Evolutionary conservation across 139 green algal species (phyloP).

Genomic region (Tetratostichococcus sp.): DNA sequence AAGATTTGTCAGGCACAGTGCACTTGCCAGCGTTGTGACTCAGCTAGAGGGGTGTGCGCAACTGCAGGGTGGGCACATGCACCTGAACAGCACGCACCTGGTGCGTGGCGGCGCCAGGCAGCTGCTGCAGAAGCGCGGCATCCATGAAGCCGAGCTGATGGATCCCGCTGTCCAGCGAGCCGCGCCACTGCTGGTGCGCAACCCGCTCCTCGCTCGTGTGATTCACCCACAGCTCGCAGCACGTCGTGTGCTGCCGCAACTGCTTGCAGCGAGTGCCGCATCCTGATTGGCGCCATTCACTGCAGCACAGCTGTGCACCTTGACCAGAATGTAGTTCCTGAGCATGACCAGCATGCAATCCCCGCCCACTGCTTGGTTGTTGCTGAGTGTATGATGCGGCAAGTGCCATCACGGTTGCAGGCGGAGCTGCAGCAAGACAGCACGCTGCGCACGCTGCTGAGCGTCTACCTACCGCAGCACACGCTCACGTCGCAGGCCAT

Average conservation of each 20-base stretch:
- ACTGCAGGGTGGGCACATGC: conserved; percentile 23
- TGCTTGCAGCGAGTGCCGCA: conserved; percentile 34
- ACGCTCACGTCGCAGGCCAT: conserved; percentile 59
- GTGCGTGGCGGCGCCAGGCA: conserved; percentile 17
- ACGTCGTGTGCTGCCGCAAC: not conserved
- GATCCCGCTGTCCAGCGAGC: conserved; percentile 12
- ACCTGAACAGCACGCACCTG: conserved; percentile 67
- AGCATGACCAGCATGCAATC: no score
- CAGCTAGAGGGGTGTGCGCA: no score
- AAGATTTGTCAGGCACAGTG: no score
- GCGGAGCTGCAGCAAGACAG: conserved; percentile 42
- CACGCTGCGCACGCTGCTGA: conserved; percentile 60
- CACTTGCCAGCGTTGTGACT: no score
- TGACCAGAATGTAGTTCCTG: no score
- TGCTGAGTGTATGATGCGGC: no score
- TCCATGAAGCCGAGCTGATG: conserved; percentile 47
- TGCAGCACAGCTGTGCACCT: no score
- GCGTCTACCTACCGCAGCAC: conserved; percentile 49
- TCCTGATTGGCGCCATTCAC: no score
- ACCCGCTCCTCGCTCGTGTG: no score
- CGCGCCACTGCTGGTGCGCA: not conserved
- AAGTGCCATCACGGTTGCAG: no score
- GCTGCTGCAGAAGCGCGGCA: conserved; percentile 53
- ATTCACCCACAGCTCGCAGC: no score
- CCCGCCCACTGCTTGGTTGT: no score